Conservation (phyloP, 106 monocot genomes). For the Dendrobium nobile region DNA sequence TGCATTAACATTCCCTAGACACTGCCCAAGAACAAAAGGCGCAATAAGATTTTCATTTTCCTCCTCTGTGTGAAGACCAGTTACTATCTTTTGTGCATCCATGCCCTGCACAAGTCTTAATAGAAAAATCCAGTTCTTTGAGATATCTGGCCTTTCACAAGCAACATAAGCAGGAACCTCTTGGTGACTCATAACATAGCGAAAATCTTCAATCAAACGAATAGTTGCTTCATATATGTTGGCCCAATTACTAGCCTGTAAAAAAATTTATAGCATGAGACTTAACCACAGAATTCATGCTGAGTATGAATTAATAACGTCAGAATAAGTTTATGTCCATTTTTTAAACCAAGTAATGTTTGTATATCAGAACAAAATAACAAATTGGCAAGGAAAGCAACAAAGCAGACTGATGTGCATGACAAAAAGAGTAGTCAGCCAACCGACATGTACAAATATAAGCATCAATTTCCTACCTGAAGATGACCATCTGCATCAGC, state of each 20-base stretch:
- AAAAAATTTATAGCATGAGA: slow-evolving; percentile 9
- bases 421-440: not conserved
- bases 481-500: slow-evolving; percentile 22
- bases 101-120: slow-evolving; percentile 71
- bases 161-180: slow-evolving; percentile 58
- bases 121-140: slow-evolving; percentile 52
- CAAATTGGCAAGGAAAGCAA: not conserved
- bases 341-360: not conserved
- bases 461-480: slow-evolving; percentile 14
- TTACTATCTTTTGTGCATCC: slow-evolving; percentile 70
- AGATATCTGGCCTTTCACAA: slow-evolving; percentile 53
- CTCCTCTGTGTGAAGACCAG: slow-evolving; percentile 51
- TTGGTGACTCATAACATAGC: slow-evolving; percentile 54
- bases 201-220: slow-evolving; percentile 65
- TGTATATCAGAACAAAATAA: slow-evolving; percentile 2
- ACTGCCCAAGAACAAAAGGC: slow-evolving; percentile 50
- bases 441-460: slow-evolving; percentile 1
- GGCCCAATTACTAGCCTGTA: slow-evolving; percentile 65
- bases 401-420: not conserved
- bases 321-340: not conserved
- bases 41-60: slow-evolving; percentile 48
- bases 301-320: not conserved
- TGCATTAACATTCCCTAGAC: slow-evolving; percentile 49
- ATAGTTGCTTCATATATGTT: slow-evolving; percentile 36
- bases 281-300: not conserved